phyloP scores from a whole-genome alignment of 352 stramenopile genomes.

The Pythium periplocum region DNA sequence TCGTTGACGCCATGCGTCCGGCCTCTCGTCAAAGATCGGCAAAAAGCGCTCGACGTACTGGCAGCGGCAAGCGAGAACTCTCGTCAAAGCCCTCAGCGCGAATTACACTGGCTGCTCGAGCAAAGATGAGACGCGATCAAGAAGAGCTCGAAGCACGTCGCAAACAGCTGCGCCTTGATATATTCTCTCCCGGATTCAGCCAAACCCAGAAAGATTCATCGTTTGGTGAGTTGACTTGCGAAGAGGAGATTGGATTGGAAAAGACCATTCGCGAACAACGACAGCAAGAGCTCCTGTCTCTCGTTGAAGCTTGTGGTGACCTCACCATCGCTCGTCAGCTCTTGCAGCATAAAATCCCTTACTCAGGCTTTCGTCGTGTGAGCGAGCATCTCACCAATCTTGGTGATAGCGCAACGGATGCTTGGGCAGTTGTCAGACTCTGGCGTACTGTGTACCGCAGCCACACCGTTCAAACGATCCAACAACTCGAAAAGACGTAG shows the following conservation, averaged over 20 bases:
- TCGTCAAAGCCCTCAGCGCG: constrained; percentile 2
- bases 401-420: constrained; percentile 6
- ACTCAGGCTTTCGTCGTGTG: constrained; percentile 15
- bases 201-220: constrained; percentile 1
- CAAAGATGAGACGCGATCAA: constrained; percentile 25
- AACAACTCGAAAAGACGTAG: constrained; percentile 22
- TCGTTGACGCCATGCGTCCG: constrained; percentile 18
- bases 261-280: not conserved
- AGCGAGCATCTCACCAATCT: constrained; percentile 43
- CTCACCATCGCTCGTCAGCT: constrained; percentile 31
- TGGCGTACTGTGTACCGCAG: constrained; percentile 55
- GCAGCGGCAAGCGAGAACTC: constrained; percentile 10
- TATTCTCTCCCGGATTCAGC: constrained; percentile 27
- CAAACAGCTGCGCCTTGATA: constrained; percentile 31
- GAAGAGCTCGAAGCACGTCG: constrained; percentile 26
- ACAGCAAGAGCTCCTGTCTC: constrained; percentile 35
- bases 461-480: constrained; percentile 33
- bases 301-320: constrained; percentile 51
- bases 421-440: constrained; percentile 47
- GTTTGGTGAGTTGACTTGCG: not conserved
- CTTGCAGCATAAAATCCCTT: constrained; percentile 17
- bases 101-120: constrained; percentile 7
- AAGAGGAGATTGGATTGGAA: not conserved
- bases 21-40: constrained; percentile 10
- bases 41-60: constrained; percentile 4